These are phyloP conservation scores for Saraca asoca DNA, from an alignment of 331 rosid species.

Conservation along the genomic window DNA sequence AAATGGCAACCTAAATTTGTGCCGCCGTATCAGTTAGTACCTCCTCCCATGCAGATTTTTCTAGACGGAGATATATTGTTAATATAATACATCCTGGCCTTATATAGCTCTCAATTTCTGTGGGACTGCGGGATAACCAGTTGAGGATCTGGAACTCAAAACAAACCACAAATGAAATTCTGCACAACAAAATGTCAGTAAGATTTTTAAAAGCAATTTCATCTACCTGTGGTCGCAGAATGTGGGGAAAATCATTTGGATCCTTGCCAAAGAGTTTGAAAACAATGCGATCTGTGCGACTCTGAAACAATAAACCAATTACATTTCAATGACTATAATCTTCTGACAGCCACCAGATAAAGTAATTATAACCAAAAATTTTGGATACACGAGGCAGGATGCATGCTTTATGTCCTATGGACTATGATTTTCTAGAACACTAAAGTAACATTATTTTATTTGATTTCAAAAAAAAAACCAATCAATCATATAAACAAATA, in stretches of 20 bases:
- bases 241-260: constrained; percentile 71
- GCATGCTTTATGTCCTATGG: too few relatives aligned
- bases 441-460: too few relatives aligned
- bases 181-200: constrained; percentile 16
- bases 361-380: too few relatives aligned
- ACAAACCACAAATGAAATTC: constrained; percentile 24
- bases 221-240: constrained; percentile 77
- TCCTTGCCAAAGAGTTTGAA: constrained; percentile 94
- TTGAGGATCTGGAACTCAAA: constrained; percentile 53
- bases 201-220: constrained; percentile 27
- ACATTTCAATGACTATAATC: constrained; percentile 14
- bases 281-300: constrained; percentile 85
- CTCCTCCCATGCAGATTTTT: constrained; percentile 73
- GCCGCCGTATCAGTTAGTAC: constrained; percentile 45
- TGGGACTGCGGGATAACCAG: constrained; percentile 78
- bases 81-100: constrained; percentile 81
- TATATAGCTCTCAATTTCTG: constrained; percentile 81
- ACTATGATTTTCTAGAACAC: too few relatives aligned
- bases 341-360: neutral
- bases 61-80: constrained; percentile 64
- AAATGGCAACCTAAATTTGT: constrained; percentile 18
- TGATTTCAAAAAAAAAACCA: too few relatives aligned
- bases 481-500: too few relatives aligned
- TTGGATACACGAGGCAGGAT: too few relatives aligned
- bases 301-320: constrained; percentile 46